Conservation (phyloP, 768 basidiomycete species). For the Hericium alpestre region DNA sequence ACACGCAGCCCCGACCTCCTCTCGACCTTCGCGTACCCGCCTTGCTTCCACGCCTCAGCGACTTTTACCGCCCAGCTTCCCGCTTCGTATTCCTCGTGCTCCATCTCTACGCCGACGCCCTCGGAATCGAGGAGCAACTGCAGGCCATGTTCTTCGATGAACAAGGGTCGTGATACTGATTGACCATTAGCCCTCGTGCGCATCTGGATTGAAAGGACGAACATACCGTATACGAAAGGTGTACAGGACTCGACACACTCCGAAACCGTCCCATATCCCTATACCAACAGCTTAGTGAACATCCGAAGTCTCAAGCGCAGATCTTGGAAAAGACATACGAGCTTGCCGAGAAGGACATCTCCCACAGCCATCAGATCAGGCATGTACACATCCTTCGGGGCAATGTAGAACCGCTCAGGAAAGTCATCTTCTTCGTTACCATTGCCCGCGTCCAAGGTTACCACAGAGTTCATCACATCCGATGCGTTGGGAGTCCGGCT, state of each 20-base stretch:
- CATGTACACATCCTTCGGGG: conserved; percentile 72
- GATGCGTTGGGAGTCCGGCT: conserved; percentile 17
- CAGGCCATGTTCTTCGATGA: conserved; percentile 74
- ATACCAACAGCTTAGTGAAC: conserved; percentile 1
- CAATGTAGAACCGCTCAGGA: conserved; percentile 65
- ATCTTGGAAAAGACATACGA: conserved; percentile 28
- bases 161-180: conserved; percentile 65
- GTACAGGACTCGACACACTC: conserved; percentile 71
- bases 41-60: conserved; percentile 44
- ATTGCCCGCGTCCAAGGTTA: conserved; percentile 7
- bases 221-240: conserved; percentile 65
- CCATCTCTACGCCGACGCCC: conserved; percentile 61
- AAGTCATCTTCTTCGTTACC: conserved; percentile 27
- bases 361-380: conserved; percentile 67
- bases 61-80: conserved; percentile 62
- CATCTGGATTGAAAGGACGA: neutral
- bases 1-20: conserved; percentile 30
- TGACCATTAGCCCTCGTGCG: neutral
- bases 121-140: conserved; percentile 49
- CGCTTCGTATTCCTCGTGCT: conserved; percentile 53
- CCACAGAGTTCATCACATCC: conserved; percentile 8
- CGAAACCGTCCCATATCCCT: conserved; percentile 77
- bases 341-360: conserved; percentile 69
- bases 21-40: conserved; percentile 39
- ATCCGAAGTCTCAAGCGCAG: neutral